phyloP scores from a whole-genome alignment of 495 filamentous ascomycete genomes.

The Penicillium dipodomyicola region DNA sequence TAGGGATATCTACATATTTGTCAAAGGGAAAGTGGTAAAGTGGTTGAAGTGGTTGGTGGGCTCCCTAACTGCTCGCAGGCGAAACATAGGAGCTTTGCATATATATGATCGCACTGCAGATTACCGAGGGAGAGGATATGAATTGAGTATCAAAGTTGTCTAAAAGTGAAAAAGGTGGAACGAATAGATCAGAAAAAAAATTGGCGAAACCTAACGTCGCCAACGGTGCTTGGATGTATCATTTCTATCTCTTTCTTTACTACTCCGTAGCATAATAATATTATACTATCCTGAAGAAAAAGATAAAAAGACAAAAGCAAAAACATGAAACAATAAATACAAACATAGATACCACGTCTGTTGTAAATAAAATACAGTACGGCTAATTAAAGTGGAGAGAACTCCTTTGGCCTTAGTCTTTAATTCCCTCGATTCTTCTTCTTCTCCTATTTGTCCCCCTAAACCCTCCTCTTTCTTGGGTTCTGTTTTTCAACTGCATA shows the following conservation, averaged over 20 bases:
- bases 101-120: constrained; percentile 2
- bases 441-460: constrained; percentile 23
- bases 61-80: constrained; percentile 21
- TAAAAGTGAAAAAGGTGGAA: no score
- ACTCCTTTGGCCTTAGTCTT: constrained; percentile 17
- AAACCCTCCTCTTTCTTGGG: constrained; percentile 9
- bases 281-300: not conserved
- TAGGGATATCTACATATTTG: not conserved
- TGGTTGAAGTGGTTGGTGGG: constrained; percentile 1
- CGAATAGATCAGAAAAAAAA: not conserved
- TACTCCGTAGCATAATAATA: no score
- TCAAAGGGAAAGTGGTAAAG: no score
- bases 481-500: not conserved
- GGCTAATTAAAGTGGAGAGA: constrained; percentile 13
- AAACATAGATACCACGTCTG: not conserved
- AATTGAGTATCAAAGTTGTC: not conserved
- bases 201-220: not conserved
- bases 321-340: constrained; percentile 1
- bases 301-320: not conserved
- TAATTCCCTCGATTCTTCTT: constrained; percentile 5
- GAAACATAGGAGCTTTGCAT: constrained; percentile 8
- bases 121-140: not conserved
- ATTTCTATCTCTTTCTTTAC: not conserved
- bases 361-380: not conserved
- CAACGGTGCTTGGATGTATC: not conserved